Evolutionary conservation across 345 rosid species (phyloP).

Genomic region (Mangifera indica): DNA sequence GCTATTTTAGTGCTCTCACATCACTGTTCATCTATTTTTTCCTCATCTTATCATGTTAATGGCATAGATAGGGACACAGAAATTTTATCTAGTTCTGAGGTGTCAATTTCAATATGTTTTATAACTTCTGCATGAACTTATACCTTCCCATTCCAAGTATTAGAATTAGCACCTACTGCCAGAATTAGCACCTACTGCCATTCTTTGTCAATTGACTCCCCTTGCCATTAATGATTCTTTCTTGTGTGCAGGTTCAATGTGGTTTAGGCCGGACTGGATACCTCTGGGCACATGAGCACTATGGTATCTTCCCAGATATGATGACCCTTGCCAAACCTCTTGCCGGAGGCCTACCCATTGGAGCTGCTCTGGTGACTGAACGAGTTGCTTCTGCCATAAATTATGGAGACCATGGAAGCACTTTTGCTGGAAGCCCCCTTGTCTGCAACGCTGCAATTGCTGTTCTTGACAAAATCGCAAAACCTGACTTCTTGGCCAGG

Average conservation of each 20-base stretch:
- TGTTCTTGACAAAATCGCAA: conserved; percentile 69
- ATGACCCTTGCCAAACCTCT: conserved; percentile 97
- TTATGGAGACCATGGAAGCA: conserved; percentile 87
- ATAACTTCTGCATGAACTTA: too few relatives aligned
- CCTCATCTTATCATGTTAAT: not conserved
- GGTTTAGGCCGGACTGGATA: conserved; percentile 81
- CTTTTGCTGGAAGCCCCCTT: conserved; percentile 84
- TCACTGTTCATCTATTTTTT: not conserved
- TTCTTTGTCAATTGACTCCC: not conserved
- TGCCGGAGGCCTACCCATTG: conserved; percentile 93
- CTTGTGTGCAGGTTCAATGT: conserved; percentile 60
- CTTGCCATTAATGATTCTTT: conserved; percentile 4
- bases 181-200: not conserved
- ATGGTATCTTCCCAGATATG: conserved; percentile 66
- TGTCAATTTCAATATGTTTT: too few relatives aligned
- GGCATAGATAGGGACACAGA: not conserved
- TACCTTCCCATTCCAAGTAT: too few relatives aligned
- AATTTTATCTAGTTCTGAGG: not conserved
- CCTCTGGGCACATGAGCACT: conserved; percentile 82
- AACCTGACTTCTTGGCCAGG: conserved; percentile 68
- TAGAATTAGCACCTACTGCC: not conserved
- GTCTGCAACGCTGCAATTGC: conserved; percentile 66
- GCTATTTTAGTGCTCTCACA: not conserved
- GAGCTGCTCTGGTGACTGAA: conserved; percentile 76
- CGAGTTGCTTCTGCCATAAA: conserved; percentile 66